These are phyloP conservation scores for Aphanomyces invadans DNA, from an alignment of 352 stramenopile genomes.

Conservation along the genomic window DNA sequence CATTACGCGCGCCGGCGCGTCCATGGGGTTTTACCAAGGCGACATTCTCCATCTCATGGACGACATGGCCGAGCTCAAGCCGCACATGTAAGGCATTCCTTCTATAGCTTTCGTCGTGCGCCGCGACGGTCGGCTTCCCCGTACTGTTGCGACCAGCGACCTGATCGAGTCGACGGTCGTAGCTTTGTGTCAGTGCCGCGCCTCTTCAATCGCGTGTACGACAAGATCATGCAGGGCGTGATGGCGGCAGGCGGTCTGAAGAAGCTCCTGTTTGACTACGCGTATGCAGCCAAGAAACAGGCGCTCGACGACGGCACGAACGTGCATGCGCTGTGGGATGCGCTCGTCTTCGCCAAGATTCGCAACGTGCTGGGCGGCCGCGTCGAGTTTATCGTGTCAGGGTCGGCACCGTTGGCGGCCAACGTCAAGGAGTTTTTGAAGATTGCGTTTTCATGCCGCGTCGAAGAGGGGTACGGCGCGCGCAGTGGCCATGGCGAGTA, in stretches of 20 bases:
- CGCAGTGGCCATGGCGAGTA: no score
- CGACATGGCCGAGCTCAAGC: conserved; percentile 88
- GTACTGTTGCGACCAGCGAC: no score
- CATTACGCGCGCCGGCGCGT: conserved; percentile 40
- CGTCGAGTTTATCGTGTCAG: conserved; percentile 86
- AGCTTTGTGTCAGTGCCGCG: conserved; percentile 66
- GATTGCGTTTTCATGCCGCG: conserved; percentile 86
- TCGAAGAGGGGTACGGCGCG: conserved; percentile 87
- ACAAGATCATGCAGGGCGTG: conserved; percentile 88
- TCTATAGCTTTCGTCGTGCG: no score
- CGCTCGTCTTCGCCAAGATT: conserved; percentile 94
- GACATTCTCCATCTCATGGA: conserved; percentile 89
- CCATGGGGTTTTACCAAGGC: conserved; percentile 91
- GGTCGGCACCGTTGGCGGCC: conserved; percentile 86
- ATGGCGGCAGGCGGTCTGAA: conserved; percentile 45
- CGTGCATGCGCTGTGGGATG: conserved; percentile 87
- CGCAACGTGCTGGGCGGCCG: conserved; percentile 86
- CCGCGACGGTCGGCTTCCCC: no score
- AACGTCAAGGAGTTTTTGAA: conserved; percentile 96
- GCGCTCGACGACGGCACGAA: conserved; percentile 46
- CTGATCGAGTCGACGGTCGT: no score
- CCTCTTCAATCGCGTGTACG: conserved; percentile 94
- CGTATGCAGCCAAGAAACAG: conserved; percentile 46
- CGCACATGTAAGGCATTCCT: conserved; percentile 78
- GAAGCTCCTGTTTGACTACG: conserved; percentile 63